Evolutionary conservation across 352 stramenopile genomes (phyloP), one percentile per base, ranked within the genome.

Genomic region (Phytophthora pluvialis): DNA sequence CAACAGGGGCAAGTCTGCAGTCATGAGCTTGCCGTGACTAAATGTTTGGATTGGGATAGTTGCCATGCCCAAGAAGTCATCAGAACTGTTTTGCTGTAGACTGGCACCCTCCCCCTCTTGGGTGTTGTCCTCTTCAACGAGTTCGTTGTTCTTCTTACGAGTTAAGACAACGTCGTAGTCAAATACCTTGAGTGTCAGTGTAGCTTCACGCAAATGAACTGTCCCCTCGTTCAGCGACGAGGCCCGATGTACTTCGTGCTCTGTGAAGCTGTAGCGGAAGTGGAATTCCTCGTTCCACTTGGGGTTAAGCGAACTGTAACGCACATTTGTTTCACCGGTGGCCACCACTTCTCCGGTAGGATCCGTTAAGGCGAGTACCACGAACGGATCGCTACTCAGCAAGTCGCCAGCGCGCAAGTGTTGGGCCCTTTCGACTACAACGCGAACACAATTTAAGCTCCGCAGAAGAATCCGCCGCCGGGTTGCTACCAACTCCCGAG

Each of bases 271-370:
- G 40, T 87, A 91, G 8, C 68, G 70, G 11, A 93, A 72, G 26
- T 64, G 54, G 45, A 93, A 93, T 60, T 90, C 80, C 43, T 93
- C 85, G 60, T 91, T 83, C 85, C 85, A 93, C 32, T 74, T 79
- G 1, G 85, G 85, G 10, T 87, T 85, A 9, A 76, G 66, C 2
- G 81, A 85, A 29, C 81, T 81, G 26, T 70, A 63, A 3, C 75
- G 70, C 18, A 91, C 81, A 26, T 72, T 80, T 5, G 82, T 91
- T 33, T 79, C 59, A 4, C 78, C 80, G 9, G 75, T 78, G 5
- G 61, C 70, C 9, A 85, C 61, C 3, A 85, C 48, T 4, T 73
- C 46, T 25, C 70, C 67, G 1, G 36, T 53, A 3, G 28, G 36
- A 29, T 75, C 67, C 0, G 42, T 38, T 9, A 91, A 54, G 16